Evolutionary conservation across 495 filamentous ascomycete genomes (phyloP).

Genomic region (Chaetomium tenue): DNA sequence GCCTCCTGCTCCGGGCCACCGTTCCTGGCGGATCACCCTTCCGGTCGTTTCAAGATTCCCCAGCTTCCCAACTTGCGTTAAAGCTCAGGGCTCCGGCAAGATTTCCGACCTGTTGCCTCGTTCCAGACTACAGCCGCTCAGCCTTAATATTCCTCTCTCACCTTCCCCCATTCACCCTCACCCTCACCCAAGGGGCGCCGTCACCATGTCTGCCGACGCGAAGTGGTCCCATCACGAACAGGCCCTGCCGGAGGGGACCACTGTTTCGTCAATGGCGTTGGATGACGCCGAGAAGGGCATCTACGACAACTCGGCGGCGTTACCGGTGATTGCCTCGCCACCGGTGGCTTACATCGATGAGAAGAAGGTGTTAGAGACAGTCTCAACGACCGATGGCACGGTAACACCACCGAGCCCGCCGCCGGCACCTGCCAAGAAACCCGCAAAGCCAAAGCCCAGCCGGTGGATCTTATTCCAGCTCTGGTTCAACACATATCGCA

Average conservation of each 20-base stretch:
- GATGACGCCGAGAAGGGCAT: slow-evolving; percentile 46
- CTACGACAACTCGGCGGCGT: slow-evolving; percentile 36
- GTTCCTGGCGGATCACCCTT: slow-evolving; percentile 10
- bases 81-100: neutral
- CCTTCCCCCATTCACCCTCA: neutral
- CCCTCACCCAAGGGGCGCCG: neutral
- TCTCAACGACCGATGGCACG: slow-evolving; percentile 41
- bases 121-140: neutral
- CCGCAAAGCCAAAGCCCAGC: slow-evolving; percentile 31
- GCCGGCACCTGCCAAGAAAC: slow-evolving; percentile 8
- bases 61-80: too few species aligned
- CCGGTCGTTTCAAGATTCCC: slow-evolving; percentile 3
- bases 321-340: slow-evolving; percentile 28
- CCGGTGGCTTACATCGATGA: slow-evolving; percentile 32
- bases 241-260: slow-evolving; percentile 18
- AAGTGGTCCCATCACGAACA: slow-evolving; percentile 23
- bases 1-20: neutral
- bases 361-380: slow-evolving; percentile 25
- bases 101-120: neutral
- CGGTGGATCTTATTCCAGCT: slow-evolving; percentile 43
- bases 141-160: neutral
- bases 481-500: slow-evolving; percentile 50
- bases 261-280: slow-evolving; percentile 25
- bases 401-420: slow-evolving; percentile 28
- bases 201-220: slow-evolving; percentile 23